Evolutionary conservation across 2,329 filamentous ascomycete genomes (phyloP), one percentile per base, ranked within the genome.

Genomic region (Myriosclerotinia scirpicola): DNA sequence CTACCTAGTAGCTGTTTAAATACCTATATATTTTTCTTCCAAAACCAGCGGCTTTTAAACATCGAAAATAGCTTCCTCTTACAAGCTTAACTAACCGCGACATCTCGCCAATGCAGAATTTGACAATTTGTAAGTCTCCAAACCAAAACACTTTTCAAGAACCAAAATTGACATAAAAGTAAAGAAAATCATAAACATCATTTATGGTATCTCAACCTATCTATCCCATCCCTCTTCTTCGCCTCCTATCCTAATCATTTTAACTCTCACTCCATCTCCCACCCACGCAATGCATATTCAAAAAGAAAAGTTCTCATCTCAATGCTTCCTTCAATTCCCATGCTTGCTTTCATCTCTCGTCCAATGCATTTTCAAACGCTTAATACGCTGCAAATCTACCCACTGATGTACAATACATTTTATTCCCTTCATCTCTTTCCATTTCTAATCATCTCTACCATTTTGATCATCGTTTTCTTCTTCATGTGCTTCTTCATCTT

Each of bases 351-450:
- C 11, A 15, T 56, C 26, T 36, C n/a, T 17, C 26, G 20, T 36
- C 15, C 14, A 30, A 38, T 40, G 14, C 14, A 64, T 20, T 44
- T 36, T 8, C 53, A 12, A 36, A 36, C 17, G 34, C n/a, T 56
- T 30, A 7, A 48, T 56, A 50, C 40, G 46, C 38, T 12, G 20
- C 15, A 64, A 56, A 58, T 56, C 11, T 64, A 56, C 30, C 55
- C n/a, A 53, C 11, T 36, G 22, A 54, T 48, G 54, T 62, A 52
- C 59, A 62, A 40, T 52, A 52, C 34, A 52, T 50, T 52, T 26
- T 20, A 38, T 38, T 17, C 15, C 40, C 15, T 48, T 48, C 20
- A 2, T 36, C 30, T 48, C 20, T 15, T 26, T 38, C 14, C n/a
- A 7, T 38, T 17, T 60, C 34, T 60, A 38, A 60, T 50, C 30